Conservation (phyloP, 2,329 filamentous ascomycete species). For the Sporothrix euskadiensis region DNA sequence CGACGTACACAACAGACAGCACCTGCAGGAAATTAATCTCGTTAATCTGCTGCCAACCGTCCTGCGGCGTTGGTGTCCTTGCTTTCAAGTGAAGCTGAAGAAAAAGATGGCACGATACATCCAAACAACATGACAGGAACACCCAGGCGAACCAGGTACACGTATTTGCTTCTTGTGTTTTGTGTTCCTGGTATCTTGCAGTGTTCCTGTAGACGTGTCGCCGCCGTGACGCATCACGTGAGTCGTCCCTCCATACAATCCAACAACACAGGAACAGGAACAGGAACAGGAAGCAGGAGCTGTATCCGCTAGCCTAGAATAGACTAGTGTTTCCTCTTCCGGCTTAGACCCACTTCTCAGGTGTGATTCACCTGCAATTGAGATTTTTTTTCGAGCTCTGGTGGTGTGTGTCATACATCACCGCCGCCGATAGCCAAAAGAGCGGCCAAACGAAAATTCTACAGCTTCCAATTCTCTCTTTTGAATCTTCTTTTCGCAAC, state of each 20-base stretch:
- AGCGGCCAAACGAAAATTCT: neutral
- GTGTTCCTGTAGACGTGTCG: neutral
- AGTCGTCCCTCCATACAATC: neutral
- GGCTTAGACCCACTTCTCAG: neutral
- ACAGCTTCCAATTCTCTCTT: neutral
- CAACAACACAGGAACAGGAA: neutral
- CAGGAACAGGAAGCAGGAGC: neutral
- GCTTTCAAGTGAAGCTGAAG: neutral
- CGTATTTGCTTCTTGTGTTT: neutral
- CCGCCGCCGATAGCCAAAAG: neutral
- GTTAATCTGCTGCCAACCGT: slow-evolving; percentile 21
- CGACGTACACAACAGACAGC: neutral
- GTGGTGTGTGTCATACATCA: slow-evolving; percentile 23
- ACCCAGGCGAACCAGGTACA: neutral
- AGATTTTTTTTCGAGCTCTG: slow-evolving; percentile 16
- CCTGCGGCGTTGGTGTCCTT: neutral
- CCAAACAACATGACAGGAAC: neutral
- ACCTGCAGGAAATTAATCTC: slow-evolving; percentile 15
- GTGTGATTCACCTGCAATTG: slow-evolving; percentile 16
- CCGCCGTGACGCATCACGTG: neutral
- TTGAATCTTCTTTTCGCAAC: neutral
- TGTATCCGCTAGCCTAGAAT: neutral
- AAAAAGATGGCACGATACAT: neutral
- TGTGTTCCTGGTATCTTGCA: neutral
- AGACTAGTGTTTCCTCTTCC: neutral